Percentiles rank a stretch among this genome's conserved stretches.
phyloP scores from a whole-genome alignment of 75 land plant species.

The Azolla pinnata region DNA sequence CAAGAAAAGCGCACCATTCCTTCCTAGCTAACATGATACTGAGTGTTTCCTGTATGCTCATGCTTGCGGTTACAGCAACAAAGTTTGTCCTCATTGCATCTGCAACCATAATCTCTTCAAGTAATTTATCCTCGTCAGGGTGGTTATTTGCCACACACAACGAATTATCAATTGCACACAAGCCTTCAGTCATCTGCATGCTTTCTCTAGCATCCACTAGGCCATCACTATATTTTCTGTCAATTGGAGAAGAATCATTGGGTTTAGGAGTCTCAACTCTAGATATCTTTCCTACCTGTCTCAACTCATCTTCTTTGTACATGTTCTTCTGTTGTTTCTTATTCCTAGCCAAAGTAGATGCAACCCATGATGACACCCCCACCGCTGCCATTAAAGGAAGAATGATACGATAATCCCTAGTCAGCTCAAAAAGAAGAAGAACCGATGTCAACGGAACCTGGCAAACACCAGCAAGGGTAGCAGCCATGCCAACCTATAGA shows the following conservation, averaged over 20 bases:
- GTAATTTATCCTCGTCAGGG: conserved; percentile 23
- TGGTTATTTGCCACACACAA: conserved; percentile 51
- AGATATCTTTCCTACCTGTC: background rate
- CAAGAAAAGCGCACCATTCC: conserved; percentile 73
- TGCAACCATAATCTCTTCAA: conserved; percentile 51
- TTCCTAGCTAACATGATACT: conserved; percentile 60
- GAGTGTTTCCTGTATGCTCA: conserved; percentile 49
- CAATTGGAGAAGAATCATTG: too few relatives aligned
- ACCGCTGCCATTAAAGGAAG: conserved; percentile 95
- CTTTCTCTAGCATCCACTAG: too few relatives aligned
- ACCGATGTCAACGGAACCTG: conserved; percentile 93
- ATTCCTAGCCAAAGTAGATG: conserved; percentile 44
- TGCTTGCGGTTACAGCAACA: conserved; percentile 33
- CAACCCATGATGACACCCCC: conserved; percentile 79
- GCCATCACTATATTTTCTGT: too few relatives aligned
- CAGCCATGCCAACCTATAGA: conserved; percentile 97
- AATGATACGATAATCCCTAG: conserved; percentile 90
- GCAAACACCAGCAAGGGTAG: conserved; percentile 93
- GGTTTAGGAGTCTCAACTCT: conserved; percentile 1
- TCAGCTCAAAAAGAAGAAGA: conserved; percentile 89
- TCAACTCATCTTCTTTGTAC: background rate
- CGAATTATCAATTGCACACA: conserved; percentile 73
- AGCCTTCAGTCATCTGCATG: too few relatives aligned
- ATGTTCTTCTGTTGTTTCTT: conserved; percentile 9
- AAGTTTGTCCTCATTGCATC: conserved; percentile 71